Evolutionary conservation across 495 filamentous ascomycete genomes (phyloP), one percentile per base, ranked within the genome.

Genomic region (Annulohypoxylon maeteangense): DNA sequence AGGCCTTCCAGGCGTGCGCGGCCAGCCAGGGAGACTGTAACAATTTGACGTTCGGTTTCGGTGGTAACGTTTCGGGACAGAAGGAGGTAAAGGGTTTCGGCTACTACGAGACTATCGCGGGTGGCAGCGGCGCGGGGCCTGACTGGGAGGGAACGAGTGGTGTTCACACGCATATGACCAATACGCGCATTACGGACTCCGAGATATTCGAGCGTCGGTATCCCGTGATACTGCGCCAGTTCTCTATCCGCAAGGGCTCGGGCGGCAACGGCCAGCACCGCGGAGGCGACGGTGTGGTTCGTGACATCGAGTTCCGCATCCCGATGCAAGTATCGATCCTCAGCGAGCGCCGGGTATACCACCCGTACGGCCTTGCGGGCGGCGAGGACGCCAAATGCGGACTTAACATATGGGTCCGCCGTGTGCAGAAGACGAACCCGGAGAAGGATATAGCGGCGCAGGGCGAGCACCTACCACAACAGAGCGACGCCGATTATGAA

Each of bases 91-190:
- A 85, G 59, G 94, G 93, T 14, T 99, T 99, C 78, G 95, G 95
- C 16, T 99, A 99, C 84, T 98, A 98, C 81, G 94, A 98, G 81
- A 98, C 94, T 1, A 97, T 98, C 75, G 93, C 95, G 2, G 95
- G 95, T 25, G 95, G 95, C 7, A 91, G 89, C 69, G 95, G 95
- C 56, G 95, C 95, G 0, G 94, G 95, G 0, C 87, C 91, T 0
- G 86, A 86, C 36, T 99, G 95, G 95, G 86, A 92, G 59, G 95
- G 95, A 47, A 93, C 93, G 7, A 90, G 87, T 55, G 95, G 95
- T 45, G 93, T 98, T 47, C 95, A 99, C 76, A 91, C 90, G 20
- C 95, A 98, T 79, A 99, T 98, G 95, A 99, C 95, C n/a, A 99
- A 99, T 78, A 99, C 95, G 4, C 89, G 95, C 1, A 98, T 98